Evolutionary conservation across 202 grass and related monocot genomes (phyloP).

Genomic region (Bolboschoenoplectus hybrid): DNA sequence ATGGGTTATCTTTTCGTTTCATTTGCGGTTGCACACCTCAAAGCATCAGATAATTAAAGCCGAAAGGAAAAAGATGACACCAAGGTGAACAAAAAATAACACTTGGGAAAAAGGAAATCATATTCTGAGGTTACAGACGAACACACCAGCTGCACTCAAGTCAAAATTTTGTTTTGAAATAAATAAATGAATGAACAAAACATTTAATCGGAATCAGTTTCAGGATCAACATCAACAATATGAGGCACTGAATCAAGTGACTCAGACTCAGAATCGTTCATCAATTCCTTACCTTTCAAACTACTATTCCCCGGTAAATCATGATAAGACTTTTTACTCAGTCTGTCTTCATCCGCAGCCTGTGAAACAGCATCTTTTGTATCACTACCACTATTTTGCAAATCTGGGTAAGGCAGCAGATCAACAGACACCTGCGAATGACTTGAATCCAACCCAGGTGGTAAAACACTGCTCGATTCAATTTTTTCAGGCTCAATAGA

Average conservation of each 20-base stretch:
- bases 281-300: constrained; percentile 9
- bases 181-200: constrained; percentile 20
- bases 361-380: constrained; percentile 22
- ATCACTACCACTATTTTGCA: constrained; percentile 22
- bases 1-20: not conserved
- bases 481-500: constrained; percentile 13
- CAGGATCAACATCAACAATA: constrained; percentile 47
- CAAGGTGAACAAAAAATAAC: not conserved
- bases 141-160: not conserved
- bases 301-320: constrained; percentile 27
- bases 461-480: not conserved
- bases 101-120: not conserved
- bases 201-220: constrained; percentile 51
- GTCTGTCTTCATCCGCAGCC: constrained; percentile 4
- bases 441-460: not conserved
- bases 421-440: not conserved
- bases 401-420: constrained; percentile 16
- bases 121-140: not conserved
- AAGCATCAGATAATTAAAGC: not conserved
- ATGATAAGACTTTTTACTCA: constrained; percentile 28
- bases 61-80: not conserved
- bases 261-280: constrained; percentile 59
- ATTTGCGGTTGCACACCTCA: not conserved
- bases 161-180: constrained; percentile 15
- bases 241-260: constrained; percentile 59